Percentiles rank a stretch among this genome's conserved stretches.
phyloP scores from a whole-genome alignment of 108 stramenopile genomes.

The Cylindrotheca fusiformis region DNA sequence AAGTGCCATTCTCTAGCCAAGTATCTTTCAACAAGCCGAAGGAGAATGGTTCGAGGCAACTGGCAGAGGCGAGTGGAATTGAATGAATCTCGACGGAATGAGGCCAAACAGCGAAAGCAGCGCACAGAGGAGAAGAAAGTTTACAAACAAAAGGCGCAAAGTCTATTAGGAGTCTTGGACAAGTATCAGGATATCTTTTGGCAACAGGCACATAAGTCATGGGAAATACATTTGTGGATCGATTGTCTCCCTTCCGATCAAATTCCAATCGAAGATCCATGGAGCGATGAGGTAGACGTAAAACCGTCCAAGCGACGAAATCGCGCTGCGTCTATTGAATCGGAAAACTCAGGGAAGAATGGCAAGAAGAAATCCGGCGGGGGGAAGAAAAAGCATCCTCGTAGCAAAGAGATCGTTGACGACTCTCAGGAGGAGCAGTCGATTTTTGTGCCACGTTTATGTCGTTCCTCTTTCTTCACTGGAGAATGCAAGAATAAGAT shows the following conservation, averaged over 20 bases:
- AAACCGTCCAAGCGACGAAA: background rate
- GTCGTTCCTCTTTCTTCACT: conserved; percentile 15
- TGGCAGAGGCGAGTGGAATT: conserved; percentile 28
- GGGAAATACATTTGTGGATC: conserved; percentile 22
- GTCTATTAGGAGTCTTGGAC: conserved; percentile 28
- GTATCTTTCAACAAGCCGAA: no score
- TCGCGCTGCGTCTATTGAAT: background rate
- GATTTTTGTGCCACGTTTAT: conserved; percentile 7
- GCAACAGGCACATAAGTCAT: background rate
- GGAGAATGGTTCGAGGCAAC: conserved; percentile 26
- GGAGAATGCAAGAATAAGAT: conserved; percentile 10
- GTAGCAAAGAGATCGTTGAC: conserved; percentile 20
- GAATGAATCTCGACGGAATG: conserved; percentile 32
- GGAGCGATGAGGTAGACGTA: conserved; percentile 6
- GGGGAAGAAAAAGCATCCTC: conserved; percentile 16
- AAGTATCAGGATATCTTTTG: conserved; percentile 4
- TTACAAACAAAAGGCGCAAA: conserved; percentile 29
- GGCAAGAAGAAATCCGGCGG: background rate
- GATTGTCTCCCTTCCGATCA: conserved; percentile 17
- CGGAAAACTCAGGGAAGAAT: background rate
- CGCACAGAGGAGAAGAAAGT: conserved; percentile 18
- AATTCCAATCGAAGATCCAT: background rate
- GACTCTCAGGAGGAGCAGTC: background rate
- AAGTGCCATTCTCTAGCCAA: no score
- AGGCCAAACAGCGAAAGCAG: conserved; percentile 40